Percentiles rank a stretch among this genome's conserved stretches.
These are phyloP conservation scores for Escallonia rubra DNA, from an alignment of 129 eudicot genomes.

Conservation along the genomic window DNA sequence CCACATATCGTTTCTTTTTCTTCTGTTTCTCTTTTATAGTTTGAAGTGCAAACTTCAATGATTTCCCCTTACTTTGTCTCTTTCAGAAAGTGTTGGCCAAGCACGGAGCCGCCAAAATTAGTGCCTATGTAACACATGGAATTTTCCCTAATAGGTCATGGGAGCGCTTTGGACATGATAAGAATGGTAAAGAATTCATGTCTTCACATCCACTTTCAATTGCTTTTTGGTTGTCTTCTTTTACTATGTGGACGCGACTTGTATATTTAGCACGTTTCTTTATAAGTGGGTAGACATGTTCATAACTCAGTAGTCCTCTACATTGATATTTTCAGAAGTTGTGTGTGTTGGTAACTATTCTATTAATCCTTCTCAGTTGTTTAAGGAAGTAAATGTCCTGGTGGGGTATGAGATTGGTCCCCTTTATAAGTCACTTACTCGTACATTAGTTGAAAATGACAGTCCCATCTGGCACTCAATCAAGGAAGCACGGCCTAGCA, in stretches of 20 bases:
- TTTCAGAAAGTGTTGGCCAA: slow-evolving; percentile 78
- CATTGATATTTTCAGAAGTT: background rate
- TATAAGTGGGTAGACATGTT: background rate
- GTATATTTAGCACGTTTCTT: background rate
- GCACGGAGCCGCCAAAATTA: slow-evolving; percentile 87
- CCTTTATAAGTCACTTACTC: no score
- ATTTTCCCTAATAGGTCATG: slow-evolving; percentile 90
- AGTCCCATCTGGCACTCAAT: no score
- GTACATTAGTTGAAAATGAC: no score
- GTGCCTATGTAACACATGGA: slow-evolving; percentile 98
- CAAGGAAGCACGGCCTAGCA: no score
- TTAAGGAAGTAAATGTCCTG: no score
- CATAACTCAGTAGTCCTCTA: background rate
- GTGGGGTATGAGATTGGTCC: no score
- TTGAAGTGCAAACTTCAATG: background rate
- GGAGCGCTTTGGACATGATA: slow-evolving; percentile 83
- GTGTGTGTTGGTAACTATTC: background rate
- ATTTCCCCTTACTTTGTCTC: background rate
- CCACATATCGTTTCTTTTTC: no score
- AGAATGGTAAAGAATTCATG: slow-evolving; percentile 46
- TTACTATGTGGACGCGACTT: background rate
- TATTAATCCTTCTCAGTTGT: background rate
- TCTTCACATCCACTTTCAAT: background rate
- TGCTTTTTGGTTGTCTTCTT: background rate
- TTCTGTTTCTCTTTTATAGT: background rate